Base-by-base conservation (phyloP, 441 rosid genomes). In the Erodium trifolium region DNA sequence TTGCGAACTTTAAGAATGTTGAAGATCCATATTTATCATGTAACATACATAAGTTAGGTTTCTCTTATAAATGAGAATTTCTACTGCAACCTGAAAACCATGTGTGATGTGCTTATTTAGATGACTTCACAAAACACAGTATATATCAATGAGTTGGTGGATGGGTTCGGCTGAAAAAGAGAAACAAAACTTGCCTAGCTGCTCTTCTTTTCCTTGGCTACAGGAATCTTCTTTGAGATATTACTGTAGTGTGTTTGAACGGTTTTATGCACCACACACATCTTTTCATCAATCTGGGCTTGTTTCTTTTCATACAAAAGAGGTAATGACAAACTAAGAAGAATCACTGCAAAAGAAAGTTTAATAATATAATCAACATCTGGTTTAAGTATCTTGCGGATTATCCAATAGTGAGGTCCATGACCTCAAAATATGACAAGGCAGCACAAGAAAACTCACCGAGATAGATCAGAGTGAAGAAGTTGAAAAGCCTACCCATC, bases 301-400 rank as follows among this genome's bases (percentile, higher is more conserved):
- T 88, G 93, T 73, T 82, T 88, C 78, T 88, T 93, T 71, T 82
- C 86, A 74, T 88, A 88, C 53, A 88, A 60, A 23, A 85, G 47
- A 2, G 98, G 97, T 9, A 82, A 73, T 29, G 90, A 79, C 45
- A 93, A 74, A 79, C 84, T 70, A 18, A 93, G 83, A 74, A 91
- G 81, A 81, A 86, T 73, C 73, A 86, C 98, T 93, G 82, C 77
- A 60, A 45, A 45, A 5, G 63, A 5, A 71, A 63, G 14, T 13
- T 49, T 49, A 49, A 49, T 12, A n/a, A 49, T 5, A 13, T n/a
- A 49, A 49, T 49, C 57, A 23, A 23, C 2, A 49, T 2, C n/a
- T 1, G 14, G 57, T 49, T 49, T 3, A 49, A 49, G 12, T 13
- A 11, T 12, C 14, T 13, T 4, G 14, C 13, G 13, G 55, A 49